phyloP scores from a whole-genome alignment of 805 yeast genomes.

The Debaryomyces hansenii region DNA sequence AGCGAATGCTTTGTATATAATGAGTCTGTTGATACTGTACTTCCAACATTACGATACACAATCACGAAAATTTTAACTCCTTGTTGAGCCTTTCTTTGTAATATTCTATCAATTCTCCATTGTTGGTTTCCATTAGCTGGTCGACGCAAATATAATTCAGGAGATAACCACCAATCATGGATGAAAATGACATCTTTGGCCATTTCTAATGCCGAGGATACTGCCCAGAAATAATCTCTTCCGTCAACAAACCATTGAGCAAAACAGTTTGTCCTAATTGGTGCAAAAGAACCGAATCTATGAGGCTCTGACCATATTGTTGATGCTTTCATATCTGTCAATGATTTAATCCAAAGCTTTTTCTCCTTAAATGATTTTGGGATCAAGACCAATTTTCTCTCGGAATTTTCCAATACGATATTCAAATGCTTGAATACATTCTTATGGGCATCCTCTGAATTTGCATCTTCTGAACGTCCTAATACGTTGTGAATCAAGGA shows the following conservation, averaged over 20 bases:
- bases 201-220: constrained; percentile 86
- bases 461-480: constrained; percentile 21
- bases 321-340: constrained; percentile 63
- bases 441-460: constrained; percentile 27
- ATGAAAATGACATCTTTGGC: constrained; percentile 92
- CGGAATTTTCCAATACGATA: constrained; percentile 66
- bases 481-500: constrained; percentile 23
- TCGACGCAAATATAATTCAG: constrained; percentile 88
- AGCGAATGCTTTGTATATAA: constrained; percentile 92
- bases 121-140: constrained; percentile 96
- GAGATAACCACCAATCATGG: constrained; percentile 99
- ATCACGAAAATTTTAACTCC: constrained; percentile 94
- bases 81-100: constrained; percentile 86
- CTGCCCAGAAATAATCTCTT: constrained; percentile 95
- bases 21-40: constrained; percentile 91
- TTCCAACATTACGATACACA: constrained; percentile 90
- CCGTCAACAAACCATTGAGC: constrained; percentile 98
- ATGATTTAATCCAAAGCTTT: constrained; percentile 72
- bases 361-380: constrained; percentile 67
- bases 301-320: constrained; percentile 73
- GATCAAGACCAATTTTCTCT: constrained; percentile 71
- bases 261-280: constrained; percentile 77
- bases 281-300: constrained; percentile 90
- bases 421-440: constrained; percentile 54
- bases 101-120: constrained; percentile 85